A percentile compares a stretch with the other conserved stretches of the same genome.
phyloP scores from a whole-genome alignment of 345 rosid genomes.

The Corymbia maculata region DNA sequence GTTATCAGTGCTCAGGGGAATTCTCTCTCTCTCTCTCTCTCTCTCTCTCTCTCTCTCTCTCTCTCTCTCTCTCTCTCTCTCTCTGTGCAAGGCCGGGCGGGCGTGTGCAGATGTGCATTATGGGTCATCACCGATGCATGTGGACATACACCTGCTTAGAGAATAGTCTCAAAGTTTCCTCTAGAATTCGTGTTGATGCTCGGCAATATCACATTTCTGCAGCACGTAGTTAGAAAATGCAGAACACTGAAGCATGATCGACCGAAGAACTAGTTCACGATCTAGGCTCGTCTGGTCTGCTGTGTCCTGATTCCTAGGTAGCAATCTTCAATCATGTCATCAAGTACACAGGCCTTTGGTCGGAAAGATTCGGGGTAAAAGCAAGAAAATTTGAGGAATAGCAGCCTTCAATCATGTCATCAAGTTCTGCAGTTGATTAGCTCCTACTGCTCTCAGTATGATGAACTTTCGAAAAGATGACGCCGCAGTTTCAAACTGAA shows the following conservation, averaged over 20 bases:
- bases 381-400: no score
- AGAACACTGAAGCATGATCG: background rate
- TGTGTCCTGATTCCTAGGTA: background rate
- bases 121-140: background rate
- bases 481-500: background rate
- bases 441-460: background rate
- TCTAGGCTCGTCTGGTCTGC: background rate
- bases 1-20: background rate
- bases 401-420: no score
- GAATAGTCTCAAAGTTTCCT: background rate
- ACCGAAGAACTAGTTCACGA: background rate
- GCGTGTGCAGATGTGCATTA: background rate
- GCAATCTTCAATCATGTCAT: no score
- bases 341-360: background rate
- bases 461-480: background rate
- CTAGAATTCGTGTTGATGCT: background rate
- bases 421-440: background rate
- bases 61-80: background rate
- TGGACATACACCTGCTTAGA: background rate
- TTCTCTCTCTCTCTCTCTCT: background rate
- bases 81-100: background rate
- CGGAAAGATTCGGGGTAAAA: no score
- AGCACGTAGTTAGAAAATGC: background rate
- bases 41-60: background rate
- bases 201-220: background rate